Evolutionary conservation across 2,329 filamentous ascomycete species (phyloP).

Genomic region (Aspergillus eucalypticola): DNA sequence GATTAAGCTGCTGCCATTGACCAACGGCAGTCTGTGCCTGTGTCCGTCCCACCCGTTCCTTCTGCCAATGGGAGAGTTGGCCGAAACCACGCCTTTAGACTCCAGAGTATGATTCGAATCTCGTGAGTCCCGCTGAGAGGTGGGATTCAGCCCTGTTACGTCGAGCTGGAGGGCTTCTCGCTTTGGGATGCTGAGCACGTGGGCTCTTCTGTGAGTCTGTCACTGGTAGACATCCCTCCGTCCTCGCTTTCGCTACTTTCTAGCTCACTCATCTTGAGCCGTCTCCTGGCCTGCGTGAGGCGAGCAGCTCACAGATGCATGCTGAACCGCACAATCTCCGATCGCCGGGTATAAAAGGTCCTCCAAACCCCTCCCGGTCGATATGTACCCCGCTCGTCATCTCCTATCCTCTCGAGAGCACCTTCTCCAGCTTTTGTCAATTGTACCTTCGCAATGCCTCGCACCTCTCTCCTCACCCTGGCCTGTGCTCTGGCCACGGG

Average conservation of each 20-base stretch:
- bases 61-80: background rate
- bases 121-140: background rate
- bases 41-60: background rate
- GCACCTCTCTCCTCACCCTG: background rate
- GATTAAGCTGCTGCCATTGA: background rate
- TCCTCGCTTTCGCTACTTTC: background rate
- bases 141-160: background rate
- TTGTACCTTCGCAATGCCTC: background rate
- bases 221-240: background rate
- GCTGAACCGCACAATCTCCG: background rate
- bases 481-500: background rate
- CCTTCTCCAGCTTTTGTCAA: background rate
- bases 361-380: background rate
- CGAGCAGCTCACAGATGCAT: background rate
- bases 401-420: too few species aligned
- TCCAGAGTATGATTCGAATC: constrained; percentile 1
- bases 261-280: background rate
- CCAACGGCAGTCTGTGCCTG: background rate
- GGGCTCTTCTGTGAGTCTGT: background rate
- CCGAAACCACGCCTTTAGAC: background rate
- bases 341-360: background rate
- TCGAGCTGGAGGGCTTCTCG: background rate
- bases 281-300: background rate
- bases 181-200: constrained; percentile 6
- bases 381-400: background rate